Conservation (phyloP, 2,329 filamentous ascomycete species). For the Apiospora saccharicola region DNA sequence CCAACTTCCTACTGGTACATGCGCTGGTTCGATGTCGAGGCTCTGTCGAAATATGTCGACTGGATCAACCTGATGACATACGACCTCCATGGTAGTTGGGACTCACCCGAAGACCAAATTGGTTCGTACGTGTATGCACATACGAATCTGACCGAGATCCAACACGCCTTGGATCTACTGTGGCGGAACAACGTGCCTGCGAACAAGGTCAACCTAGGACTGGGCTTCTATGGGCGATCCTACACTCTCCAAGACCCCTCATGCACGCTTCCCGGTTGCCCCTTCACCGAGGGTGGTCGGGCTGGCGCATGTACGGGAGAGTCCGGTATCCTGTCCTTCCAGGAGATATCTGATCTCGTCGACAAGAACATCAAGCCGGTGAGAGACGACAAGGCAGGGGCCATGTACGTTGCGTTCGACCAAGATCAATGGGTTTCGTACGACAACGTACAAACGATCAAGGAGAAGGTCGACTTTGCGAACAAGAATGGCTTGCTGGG, state of each 20-base stretch:
- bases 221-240: slow-evolving; percentile 53
- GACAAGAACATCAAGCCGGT: too few species aligned
- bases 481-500: slow-evolving; percentile 30
- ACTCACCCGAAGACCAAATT: slow-evolving; percentile 32
- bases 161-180: slow-evolving; percentile 52
- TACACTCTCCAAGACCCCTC: slow-evolving; percentile 36
- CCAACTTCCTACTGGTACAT: slow-evolving; percentile 33
- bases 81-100: slow-evolving; percentile 53
- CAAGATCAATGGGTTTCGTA: slow-evolving; percentile 43
- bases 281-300: neutral
- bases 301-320: neutral
- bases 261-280: slow-evolving; percentile 32
- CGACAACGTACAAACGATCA: slow-evolving; percentile 41
- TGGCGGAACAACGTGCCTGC: slow-evolving; percentile 55
- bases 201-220: slow-evolving; percentile 50
- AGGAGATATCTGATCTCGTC: neutral
- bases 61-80: slow-evolving; percentile 49
- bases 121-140: slow-evolving; percentile 45
- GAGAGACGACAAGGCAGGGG: slow-evolving; percentile 31
- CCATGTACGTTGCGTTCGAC: slow-evolving; percentile 39
- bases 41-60: slow-evolving; percentile 34
- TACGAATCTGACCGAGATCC: slow-evolving; percentile 57
- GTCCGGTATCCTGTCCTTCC: neutral
- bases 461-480: slow-evolving; percentile 38
- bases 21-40: slow-evolving; percentile 27